Conservation (phyloP, 768 basidiomycete species). For the Exsudoporus frostii region DNA sequence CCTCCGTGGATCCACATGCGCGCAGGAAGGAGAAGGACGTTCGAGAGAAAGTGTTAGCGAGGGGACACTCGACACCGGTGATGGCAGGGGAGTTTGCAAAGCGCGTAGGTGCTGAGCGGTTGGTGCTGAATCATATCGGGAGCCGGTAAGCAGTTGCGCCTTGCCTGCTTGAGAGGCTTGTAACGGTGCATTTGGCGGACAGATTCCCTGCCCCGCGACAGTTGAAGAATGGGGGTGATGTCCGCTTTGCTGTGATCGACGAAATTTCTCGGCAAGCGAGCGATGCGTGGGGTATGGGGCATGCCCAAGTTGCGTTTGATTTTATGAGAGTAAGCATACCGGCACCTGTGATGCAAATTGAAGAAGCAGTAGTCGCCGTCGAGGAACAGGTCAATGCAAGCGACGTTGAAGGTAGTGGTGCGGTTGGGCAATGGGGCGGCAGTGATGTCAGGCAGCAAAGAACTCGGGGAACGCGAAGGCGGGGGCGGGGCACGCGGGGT, state of each 20-base stretch:
- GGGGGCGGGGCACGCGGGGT: slow-evolving; percentile 4
- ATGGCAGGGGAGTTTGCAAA: slow-evolving; percentile 80
- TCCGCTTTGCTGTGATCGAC: slow-evolving; percentile 45
- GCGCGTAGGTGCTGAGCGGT: slow-evolving; percentile 49
- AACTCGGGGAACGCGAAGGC: neutral
- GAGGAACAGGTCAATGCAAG: neutral
- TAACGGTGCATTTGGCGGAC: neutral
- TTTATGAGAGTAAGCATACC: slow-evolving; percentile 49
- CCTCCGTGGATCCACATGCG: slow-evolving; percentile 46
- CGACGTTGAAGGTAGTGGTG: neutral
- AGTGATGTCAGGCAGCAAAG: neutral
- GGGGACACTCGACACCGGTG: slow-evolving; percentile 75
- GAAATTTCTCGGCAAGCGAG: slow-evolving; percentile 67
- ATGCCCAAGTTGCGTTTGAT: slow-evolving; percentile 54
- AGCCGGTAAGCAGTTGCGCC: slow-evolving; percentile 43
- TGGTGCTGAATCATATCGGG: slow-evolving; percentile 80
- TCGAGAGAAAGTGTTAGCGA: slow-evolving; percentile 48
- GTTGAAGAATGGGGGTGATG: slow-evolving; percentile 26
- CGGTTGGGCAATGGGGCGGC: neutral
- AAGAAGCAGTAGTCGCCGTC: neutral
- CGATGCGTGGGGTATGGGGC: slow-evolving; percentile 50
- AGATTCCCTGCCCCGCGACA: slow-evolving; percentile 55
- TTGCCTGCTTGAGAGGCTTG: neutral
- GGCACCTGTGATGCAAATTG: neutral
- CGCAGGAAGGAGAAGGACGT: slow-evolving; percentile 42